A percentile compares a stretch with the other conserved stretches of the same genome.
Conservation (phyloP, 306 rosid genomes). For the Prunus mira region DNA sequence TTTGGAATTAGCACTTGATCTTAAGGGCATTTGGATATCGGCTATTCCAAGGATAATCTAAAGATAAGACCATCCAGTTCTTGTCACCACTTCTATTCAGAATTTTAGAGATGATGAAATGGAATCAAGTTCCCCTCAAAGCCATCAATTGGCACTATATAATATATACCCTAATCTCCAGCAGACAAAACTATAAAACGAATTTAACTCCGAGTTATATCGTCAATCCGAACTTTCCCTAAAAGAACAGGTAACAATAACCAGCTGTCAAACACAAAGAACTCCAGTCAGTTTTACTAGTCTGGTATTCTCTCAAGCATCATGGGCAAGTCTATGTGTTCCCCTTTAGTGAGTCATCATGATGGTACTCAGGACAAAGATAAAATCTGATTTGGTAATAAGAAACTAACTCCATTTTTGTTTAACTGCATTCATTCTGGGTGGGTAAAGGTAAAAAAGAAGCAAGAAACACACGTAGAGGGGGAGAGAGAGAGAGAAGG, state of each 20-base stretch:
- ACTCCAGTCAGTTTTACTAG: background rate
- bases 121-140: conserved; percentile 47
- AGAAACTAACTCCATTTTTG: background rate
- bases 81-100: background rate
- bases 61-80: conserved; percentile 16
- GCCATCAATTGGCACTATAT: conserved; percentile 25
- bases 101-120: background rate
- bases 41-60: conserved; percentile 21
- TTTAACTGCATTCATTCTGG: background rate
- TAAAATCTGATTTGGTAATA: background rate
- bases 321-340: background rate
- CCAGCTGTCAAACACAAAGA: background rate
- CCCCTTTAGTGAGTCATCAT: background rate
- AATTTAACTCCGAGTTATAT: background rate
- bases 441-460: background rate
- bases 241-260: background rate
- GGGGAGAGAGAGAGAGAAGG: conserved; percentile 1
- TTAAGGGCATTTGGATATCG: conserved; percentile 3
- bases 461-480: background rate
- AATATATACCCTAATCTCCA: conserved; percentile 9
- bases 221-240: background rate
- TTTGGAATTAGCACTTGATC: conserved; percentile 12
- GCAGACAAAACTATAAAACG: conserved; percentile 1
- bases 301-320: background rate
- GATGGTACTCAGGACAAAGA: background rate